Base-by-base conservation (phyloP, 2,329 filamentous ascomycete species). In the Orbilia oligospora region DNA sequence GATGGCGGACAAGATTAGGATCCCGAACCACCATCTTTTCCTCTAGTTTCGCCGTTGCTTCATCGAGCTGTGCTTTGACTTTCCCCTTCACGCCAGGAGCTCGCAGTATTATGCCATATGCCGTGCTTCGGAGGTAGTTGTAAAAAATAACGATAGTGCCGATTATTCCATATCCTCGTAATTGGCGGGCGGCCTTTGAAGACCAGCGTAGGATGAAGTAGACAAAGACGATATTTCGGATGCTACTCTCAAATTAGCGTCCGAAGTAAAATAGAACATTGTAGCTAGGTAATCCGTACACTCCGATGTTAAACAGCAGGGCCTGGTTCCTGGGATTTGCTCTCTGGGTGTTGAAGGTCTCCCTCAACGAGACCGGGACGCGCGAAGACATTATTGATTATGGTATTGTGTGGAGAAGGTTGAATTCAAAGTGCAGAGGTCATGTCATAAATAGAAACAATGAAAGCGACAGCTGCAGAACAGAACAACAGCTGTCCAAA, bases 171-270 rank as follows among this genome's bases (percentile, higher is more conserved):
- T 96, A 93, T 81, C 96, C 96, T 83, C 92, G 93, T 81, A 98
- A 88, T 83, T 96, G 93, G 86, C 93, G 92, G 84, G 93, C 91
- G 30, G 89, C 88, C 83, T 92, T 92, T 81, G 93, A 92, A 36
- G 91, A 89, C 87, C 94, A 92, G 83, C 94, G 91, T 58, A 97
- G 87, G 77, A 97, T 84, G 86, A 98, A 97, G 82, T 97, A 89
- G 83, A 94, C 88, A 85, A 98, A 97, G 82, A 98, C 87, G 76
- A 97, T 87, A 84, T 97, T 97, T 69, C 93, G 92, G 79, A 97
- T 83, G 77, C 93, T 95, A 81, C 49, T 27, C 24, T 24, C n/a
- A 44, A 9, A 53, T 77, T 61, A 77, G 67, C 46, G 20, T 27
- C 63, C 18, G 22, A 27, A 46, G 56, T 36, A 12, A 2, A 18